Base-by-base conservation (phyloP, 2,329 filamentous ascomycete species). In the Lasiodiplodia theobromae region DNA sequence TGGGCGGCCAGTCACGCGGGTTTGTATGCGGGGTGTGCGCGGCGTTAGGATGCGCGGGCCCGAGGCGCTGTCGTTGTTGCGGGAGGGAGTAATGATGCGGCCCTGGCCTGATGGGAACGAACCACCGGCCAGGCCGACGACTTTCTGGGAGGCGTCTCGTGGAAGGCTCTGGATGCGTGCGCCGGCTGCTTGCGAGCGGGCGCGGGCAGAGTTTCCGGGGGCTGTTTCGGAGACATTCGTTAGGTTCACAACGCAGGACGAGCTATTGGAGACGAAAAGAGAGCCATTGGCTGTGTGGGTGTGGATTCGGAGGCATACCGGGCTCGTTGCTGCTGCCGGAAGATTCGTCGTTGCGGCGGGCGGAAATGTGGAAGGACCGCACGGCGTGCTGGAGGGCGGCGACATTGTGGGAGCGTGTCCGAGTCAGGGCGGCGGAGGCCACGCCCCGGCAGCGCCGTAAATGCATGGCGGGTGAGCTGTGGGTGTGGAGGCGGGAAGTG, bases 301-400 rank as follows among this genome's bases (percentile, higher is more conserved):
- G 44, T 3, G 25, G 31, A 7, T 28, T 38, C 53, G 28, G 23
- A n/a, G 34, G 12, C 12, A 11, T 68, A 62, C 66, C 34, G 14
- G 54, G 28, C 25, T 28, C 52, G 56, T n/a, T 54, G 58, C 21
- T 31, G 28, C 44, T 51, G 58, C 14, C 44, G 28, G 58, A 37
- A 23, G 57, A 54, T 10, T 66, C 53, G 60, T 69, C 67, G 38
- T 37, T n/a, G 21, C 53, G 62, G 10, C 34, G 38, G 12, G 53
- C 31, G 34, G 67, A 69, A 31, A 69, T 37, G 60, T 69, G 60
- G 60, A 69, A 69, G 60, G 16, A 23, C 40, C 62, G 67, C 23
- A 69, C 34, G 40, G 60, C 28, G 34, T 65, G 23, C 11, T 21
- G 21, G 37, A 69, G 40, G 52, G 53, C 54, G 4, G 31, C 47